These are phyloP conservation scores for Litchi chinensis DNA, from an alignment of 345 rosid species.

Conservation along the genomic window DNA sequence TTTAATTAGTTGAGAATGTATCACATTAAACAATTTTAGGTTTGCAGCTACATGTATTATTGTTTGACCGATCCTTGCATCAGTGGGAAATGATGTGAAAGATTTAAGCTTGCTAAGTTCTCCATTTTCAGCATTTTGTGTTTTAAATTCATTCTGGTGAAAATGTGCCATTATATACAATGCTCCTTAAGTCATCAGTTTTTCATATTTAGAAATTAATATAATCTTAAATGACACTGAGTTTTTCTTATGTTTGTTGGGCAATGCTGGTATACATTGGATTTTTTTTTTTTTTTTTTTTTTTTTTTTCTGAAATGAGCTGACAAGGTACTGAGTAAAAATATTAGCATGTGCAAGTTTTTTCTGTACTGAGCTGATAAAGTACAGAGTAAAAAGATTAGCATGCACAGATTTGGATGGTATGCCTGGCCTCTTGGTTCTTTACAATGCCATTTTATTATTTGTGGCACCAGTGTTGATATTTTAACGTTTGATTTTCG, in stretches of 20 bases:
- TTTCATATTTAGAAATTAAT: neutral
- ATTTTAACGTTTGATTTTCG: neutral
- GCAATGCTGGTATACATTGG: neutral
- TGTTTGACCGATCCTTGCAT: neutral
- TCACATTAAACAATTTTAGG: neutral
- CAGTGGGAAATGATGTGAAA: neutral
- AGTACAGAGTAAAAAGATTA: neutral
- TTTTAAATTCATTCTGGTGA: conserved; percentile 5
- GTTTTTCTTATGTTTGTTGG: neutral
- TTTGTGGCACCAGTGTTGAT: too few species aligned
- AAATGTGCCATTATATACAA: neutral
- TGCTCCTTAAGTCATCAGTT: neutral
- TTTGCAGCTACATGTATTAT: neutral
- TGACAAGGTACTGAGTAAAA: too few species aligned
- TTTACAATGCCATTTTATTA: too few species aligned
- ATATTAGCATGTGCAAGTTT: neutral
- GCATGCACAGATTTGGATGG: neutral
- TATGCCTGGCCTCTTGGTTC: neutral
- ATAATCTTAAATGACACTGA: neutral
- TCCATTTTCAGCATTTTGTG: neutral
- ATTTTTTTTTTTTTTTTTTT: too few species aligned
- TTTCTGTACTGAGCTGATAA: neutral
- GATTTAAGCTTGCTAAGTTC: neutral
- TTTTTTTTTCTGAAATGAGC: too few species aligned
- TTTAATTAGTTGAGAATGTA: neutral